Percentiles rank a stretch among this genome's conserved stretches.
Conservation (phyloP, 176 grass and related monocot species). For the Lolium multiflorum region DNA sequence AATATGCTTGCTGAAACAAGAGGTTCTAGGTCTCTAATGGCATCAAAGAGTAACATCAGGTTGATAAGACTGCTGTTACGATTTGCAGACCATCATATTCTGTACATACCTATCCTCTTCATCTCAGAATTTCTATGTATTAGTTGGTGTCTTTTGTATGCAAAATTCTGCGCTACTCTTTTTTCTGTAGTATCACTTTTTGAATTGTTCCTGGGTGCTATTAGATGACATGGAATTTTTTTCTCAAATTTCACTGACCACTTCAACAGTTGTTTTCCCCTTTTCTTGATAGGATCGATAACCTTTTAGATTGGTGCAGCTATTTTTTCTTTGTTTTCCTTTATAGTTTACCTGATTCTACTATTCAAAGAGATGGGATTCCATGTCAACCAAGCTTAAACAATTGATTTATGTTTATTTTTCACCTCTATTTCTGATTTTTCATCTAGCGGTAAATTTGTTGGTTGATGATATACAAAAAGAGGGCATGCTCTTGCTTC, state of each 20-base stretch:
- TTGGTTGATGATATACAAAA: too few species aligned
- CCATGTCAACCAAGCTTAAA: too few species aligned
- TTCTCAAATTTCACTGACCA: neutral
- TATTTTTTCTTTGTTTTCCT: neutral
- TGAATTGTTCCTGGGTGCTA: neutral
- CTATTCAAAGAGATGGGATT: too few species aligned
- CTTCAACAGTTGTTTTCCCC: neutral
- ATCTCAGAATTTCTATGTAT: neutral
- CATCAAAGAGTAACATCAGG: neutral
- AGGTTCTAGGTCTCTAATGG: neutral
- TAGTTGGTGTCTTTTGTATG: neutral
- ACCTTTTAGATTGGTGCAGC: neutral
- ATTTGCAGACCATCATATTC: neutral
- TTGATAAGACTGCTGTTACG: neutral
- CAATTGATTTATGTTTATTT: too few species aligned
- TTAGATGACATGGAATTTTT: neutral
- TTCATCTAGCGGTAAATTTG: too few species aligned
- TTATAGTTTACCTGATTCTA: neutral
- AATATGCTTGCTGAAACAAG: neutral
- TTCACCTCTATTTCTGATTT: too few species aligned
- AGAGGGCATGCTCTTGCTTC: neutral
- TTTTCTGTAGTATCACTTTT: neutral
- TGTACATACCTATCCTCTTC: neutral
- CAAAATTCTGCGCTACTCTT: neutral
- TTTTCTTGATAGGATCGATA: neutral